Evolutionary conservation across 2,329 filamentous ascomycete species (phyloP), one percentile per base, ranked within the genome.

Genomic region (Whalleya microplaca): DNA sequence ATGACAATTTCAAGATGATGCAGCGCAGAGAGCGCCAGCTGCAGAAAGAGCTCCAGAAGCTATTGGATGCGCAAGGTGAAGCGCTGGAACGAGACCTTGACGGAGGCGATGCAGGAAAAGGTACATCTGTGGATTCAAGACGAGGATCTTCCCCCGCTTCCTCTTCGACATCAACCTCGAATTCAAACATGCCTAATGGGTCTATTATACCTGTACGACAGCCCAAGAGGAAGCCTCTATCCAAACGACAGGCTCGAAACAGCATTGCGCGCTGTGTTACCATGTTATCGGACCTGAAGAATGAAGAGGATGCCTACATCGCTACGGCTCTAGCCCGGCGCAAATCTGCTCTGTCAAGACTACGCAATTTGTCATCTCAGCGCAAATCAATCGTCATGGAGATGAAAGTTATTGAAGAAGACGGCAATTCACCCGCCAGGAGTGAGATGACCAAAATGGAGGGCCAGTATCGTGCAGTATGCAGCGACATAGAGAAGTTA

Each of bases 221-320:
- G 61, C 85, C 85, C 0, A 76, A 75, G 27, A 72, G 74, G 43
- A 79, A 78, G 53, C 83, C 80, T 37, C 70, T 84, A 8, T 82
- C 86, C 0, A 76, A 92, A 14, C 79, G 80, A 23, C 80, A 81
- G 18, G 87, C 88, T 1, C 80, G 90, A n/a, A 78, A 80, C 23
- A 87, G 86, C 0, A 80, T 94, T 7, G 79, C 83, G 16, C 80
- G 78, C 48, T 81, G 84, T 47, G 89, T 93, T 70, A 76, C 80
- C 2, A 83, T 86, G 51, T 75, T 93, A 4, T 84, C 84, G 0
- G 80, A 81, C 8, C 74, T 93, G 21, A 91, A 91, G 68, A 76
- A 77, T 2, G 88, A 92, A 55, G 88, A 92, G 72, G 77, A 86
- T n/a, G 77, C 79, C 0, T 76, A 85, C 21, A 74, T 92, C 1